A percentile compares a stretch with the other conserved stretches of the same genome.
phyloP scores from a whole-genome alignment of 192 early-diverging fungal genomes.

The Podila horticola region DNA sequence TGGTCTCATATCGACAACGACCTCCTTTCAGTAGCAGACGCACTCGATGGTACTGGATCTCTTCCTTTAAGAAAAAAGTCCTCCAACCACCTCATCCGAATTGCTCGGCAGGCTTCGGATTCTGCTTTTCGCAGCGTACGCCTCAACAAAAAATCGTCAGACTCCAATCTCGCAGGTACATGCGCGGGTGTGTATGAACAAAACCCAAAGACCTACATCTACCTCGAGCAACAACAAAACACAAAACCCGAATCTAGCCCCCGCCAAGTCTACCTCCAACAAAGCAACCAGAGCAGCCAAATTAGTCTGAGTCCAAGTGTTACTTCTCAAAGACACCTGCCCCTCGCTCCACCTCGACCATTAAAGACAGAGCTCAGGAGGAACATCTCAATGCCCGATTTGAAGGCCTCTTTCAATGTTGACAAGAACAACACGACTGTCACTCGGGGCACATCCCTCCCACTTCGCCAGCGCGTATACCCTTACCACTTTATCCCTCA shows the following conservation, averaged over 20 bases:
- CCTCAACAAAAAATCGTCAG: conserved; percentile 18
- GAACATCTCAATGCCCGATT: neutral
- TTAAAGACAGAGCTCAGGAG: neutral
- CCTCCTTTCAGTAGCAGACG: conserved; percentile 3
- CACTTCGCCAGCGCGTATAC: neutral
- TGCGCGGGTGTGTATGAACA: conserved; percentile 29
- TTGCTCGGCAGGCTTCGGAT: conserved; percentile 42
- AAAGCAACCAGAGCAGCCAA: neutral
- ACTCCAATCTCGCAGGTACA: conserved; percentile 10
- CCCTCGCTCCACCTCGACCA: neutral
- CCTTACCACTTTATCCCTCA: neutral
- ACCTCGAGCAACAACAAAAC: conserved; percentile 19
- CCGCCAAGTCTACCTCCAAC: neutral
- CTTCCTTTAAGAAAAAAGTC: conserved; percentile 13
- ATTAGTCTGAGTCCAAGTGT: neutral
- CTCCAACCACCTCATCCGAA: conserved; percentile 20
- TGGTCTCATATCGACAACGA: neutral
- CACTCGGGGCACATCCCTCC: neutral
- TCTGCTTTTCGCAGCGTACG: conserved; percentile 28
- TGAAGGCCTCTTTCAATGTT: neutral
- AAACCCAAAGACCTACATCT: conserved; percentile 36
- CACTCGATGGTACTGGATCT: neutral
- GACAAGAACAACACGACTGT: neutral
- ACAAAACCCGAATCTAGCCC: neutral
- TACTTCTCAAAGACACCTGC: neutral